A percentile compares a stretch with the other conserved stretches of the same genome.
These are phyloP conservation scores for Sugiyamaella qingdaonensis DNA, from an alignment of 805 yeast species.

Conservation along the genomic window DNA sequence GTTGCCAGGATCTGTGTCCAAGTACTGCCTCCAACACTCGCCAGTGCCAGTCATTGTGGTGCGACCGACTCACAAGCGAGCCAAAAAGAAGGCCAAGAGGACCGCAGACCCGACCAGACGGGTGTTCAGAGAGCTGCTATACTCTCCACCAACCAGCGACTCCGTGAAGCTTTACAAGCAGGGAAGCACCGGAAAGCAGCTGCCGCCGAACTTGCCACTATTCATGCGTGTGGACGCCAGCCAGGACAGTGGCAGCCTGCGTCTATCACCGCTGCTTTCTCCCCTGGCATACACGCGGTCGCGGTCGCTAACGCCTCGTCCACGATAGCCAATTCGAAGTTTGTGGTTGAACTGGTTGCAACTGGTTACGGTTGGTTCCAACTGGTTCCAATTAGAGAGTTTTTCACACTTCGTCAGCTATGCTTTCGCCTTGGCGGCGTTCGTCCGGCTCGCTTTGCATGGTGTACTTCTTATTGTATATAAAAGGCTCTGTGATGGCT, in stretches of 20 bases:
- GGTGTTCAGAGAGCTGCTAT: conserved; percentile 12
- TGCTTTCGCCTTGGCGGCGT: neutral
- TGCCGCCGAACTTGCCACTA: conserved; percentile 14
- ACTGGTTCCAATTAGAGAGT: too few species aligned
- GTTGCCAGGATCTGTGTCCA: conserved; percentile 45
- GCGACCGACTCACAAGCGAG: conserved; percentile 36
- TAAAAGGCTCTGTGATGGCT: conserved; percentile 25
- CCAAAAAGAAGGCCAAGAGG: conserved; percentile 31
- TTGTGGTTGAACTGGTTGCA: too few species aligned
- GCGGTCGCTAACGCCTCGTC: neutral
- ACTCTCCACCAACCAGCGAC: neutral
- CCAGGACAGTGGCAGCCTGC: neutral
- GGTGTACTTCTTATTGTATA: conserved; percentile 18
- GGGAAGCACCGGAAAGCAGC: conserved; percentile 17
- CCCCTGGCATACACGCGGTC: neutral
- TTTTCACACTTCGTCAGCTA: neutral
- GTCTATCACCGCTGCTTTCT: neutral
- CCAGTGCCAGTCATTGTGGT: conserved; percentile 46
- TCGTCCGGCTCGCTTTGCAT: neutral
- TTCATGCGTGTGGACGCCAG: conserved; percentile 7
- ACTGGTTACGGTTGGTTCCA: too few species aligned
- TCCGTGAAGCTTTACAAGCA: conserved; percentile 10
- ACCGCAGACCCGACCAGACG: conserved; percentile 31
- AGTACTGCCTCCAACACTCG: conserved; percentile 45
- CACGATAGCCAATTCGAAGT: neutral